Evolutionary conservation across 495 filamentous ascomycete genomes (phyloP).

Genomic region (Talaromyces trachyspermus): DNA sequence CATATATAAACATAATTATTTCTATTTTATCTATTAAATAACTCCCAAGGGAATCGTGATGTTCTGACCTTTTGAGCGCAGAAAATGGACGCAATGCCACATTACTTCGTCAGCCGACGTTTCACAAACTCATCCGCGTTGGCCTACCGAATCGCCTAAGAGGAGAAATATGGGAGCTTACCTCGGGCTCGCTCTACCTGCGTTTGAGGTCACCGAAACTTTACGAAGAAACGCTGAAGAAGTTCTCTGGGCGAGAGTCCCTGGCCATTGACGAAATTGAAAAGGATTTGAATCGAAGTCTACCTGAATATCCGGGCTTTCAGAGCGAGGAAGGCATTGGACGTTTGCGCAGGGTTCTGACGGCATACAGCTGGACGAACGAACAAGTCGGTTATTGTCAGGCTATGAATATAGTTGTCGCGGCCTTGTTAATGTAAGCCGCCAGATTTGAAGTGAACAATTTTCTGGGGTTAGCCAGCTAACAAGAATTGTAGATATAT

Average conservation of each 20-base stretch:
- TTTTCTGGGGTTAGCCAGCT: too few relatives aligned
- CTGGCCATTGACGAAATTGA: slow-evolving; percentile 98
- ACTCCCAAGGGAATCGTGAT: too few relatives aligned
- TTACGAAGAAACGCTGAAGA: slow-evolving; percentile 74
- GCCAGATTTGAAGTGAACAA: too few relatives aligned
- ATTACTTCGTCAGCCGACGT: slow-evolving; percentile 87
- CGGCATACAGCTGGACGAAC: slow-evolving; percentile 95
- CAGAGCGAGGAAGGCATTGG: slow-evolving; percentile 95
- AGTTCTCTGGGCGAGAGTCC: slow-evolving; percentile 75
- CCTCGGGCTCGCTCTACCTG: slow-evolving; percentile 82
- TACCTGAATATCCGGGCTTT: slow-evolving; percentile 95
- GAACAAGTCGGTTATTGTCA: slow-evolving; percentile 95
- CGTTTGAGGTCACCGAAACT: slow-evolving; percentile 77
- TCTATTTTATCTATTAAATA: too few relatives aligned
- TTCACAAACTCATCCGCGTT: slow-evolving; percentile 94
- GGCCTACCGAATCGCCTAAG: slow-evolving; percentile 87
- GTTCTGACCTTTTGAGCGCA: slow-evolving; percentile 14
- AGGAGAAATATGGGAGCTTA: slow-evolving; percentile 93
- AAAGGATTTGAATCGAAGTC: slow-evolving; percentile 90
- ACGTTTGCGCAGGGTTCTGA: slow-evolving; percentile 79
- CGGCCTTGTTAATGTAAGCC: slow-evolving; percentile 79
- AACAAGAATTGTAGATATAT: slow-evolving; percentile 57
- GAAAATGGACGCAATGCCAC: slow-evolving; percentile 94
- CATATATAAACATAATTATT: slow-evolving; percentile 6
- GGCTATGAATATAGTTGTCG: slow-evolving; percentile 99